Evolutionary conservation across 331 rosid genomes (phyloP).

Genomic region (Acacia pycnantha): DNA sequence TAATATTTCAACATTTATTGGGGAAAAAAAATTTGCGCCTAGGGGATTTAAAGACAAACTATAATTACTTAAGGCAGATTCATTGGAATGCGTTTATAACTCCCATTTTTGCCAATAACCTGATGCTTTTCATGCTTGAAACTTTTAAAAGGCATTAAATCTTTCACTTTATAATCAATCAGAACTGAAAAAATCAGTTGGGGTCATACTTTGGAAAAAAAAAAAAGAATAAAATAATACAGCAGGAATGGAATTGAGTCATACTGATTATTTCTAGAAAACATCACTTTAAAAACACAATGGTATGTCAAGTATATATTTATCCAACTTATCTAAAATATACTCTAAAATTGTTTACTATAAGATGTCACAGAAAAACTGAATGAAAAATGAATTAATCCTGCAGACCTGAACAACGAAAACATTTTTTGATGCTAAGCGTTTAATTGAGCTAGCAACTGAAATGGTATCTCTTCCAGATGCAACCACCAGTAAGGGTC

Average conservation of each 20-base stretch:
- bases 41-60: neutral
- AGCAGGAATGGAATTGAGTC: constrained; percentile 18
- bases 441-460: constrained; percentile 76
- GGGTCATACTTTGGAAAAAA: neutral
- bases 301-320: neutral
- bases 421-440: constrained; percentile 68
- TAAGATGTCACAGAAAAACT: constrained; percentile 18
- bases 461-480: constrained; percentile 91
- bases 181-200: neutral
- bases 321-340: neutral
- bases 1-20: constrained; percentile 2
- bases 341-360: neutral
- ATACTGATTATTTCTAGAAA: constrained; percentile 7
- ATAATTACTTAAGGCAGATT: neutral
- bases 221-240: neutral
- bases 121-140: constrained; percentile 17
- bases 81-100: constrained; percentile 21
- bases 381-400: constrained; percentile 10
- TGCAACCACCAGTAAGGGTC: constrained; percentile 88
- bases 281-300: constrained; percentile 1
- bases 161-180: constrained; percentile 3
- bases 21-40: neutral
- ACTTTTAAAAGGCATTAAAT: constrained; percentile 12
- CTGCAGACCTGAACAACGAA: constrained; percentile 84
- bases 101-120: constrained; percentile 19